Percentiles rank a stretch among this genome's conserved stretches.
Conservation (phyloP, 345 rosid species). For the Hibiscus trionum region DNA sequence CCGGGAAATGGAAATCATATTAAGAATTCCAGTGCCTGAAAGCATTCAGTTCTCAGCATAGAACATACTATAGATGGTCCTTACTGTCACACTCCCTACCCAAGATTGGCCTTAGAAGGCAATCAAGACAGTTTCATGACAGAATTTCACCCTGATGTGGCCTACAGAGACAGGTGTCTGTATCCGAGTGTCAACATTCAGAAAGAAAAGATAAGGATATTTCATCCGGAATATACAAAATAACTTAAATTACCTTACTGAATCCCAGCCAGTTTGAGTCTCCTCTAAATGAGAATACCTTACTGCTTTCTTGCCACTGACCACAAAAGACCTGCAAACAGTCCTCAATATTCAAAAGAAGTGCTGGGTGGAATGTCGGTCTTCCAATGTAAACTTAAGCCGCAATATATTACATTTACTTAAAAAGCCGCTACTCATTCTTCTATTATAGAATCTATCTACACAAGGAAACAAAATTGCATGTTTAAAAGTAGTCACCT, state of each 20-base stretch:
- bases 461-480: background rate
- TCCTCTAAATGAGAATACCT: conserved; percentile 54
- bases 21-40: background rate
- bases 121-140: background rate
- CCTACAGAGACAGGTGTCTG: background rate
- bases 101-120: background rate
- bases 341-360: background rate
- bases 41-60: background rate
- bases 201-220: background rate
- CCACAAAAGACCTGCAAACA: conserved; percentile 53
- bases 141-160: background rate
- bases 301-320: conserved; percentile 33
- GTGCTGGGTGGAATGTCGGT: background rate
- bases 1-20: background rate
- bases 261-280: conserved; percentile 77
- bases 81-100: background rate
- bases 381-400: background rate
- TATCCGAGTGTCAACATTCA: background rate
- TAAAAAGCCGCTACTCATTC: background rate
- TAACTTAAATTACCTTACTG: conserved; percentile 36
- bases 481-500: conserved; percentile 33
- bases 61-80: background rate
- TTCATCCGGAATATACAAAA: background rate
- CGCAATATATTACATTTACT: background rate
- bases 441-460: background rate